Conservation (phyloP, 306 rosid genomes). For the Sindora glabra region DNA sequence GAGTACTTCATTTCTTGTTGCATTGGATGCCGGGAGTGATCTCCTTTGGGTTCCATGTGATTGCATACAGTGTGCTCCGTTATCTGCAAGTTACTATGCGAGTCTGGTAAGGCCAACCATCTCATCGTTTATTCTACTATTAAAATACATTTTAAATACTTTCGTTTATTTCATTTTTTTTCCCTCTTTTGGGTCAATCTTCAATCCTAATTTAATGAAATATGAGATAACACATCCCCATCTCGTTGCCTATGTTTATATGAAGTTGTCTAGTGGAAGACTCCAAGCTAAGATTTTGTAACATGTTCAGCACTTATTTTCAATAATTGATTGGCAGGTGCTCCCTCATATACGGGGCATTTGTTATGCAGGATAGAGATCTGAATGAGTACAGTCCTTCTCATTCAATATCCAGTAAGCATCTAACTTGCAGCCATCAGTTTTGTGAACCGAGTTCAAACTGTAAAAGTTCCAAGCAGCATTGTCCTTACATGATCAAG, state of each 20-base stretch:
- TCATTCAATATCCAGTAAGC: conserved; percentile 72
- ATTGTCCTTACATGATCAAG: conserved; percentile 54
- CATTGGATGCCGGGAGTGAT: conserved; percentile 91
- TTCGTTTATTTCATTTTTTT: too few species aligned
- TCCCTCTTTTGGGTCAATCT: not conserved
- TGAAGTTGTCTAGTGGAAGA: conserved; percentile 20
- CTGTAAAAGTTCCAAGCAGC: conserved; percentile 67
- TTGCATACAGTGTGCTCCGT: conserved; percentile 84
- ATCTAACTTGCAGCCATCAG: conserved; percentile 64
- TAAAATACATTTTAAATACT: too few species aligned
- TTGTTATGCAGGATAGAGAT: conserved; percentile 98
- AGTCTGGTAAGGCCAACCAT: conserved; percentile 49
- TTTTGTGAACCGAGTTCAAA: conserved; percentile 57
- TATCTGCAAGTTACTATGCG: conserved; percentile 58
- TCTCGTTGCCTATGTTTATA: conserved; percentile 17
- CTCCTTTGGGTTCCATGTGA: conserved; percentile 95
- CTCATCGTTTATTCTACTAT: not conserved
- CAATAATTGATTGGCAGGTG: conserved; percentile 99
- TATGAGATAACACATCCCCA: not conserved
- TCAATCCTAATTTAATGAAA: not conserved
- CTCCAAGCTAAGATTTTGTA: conserved; percentile 36
- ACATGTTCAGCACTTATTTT: conserved; percentile 86
- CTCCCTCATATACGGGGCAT: conserved; percentile 94
- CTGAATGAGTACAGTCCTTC: conserved; percentile 79
- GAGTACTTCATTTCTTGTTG: conserved; percentile 83